A percentile compares a stretch with the other conserved stretches of the same genome.
phyloP scores from a whole-genome alignment of 2,329 filamentous ascomycete genomes.

The Chaetomiaceae sp. region DNA sequence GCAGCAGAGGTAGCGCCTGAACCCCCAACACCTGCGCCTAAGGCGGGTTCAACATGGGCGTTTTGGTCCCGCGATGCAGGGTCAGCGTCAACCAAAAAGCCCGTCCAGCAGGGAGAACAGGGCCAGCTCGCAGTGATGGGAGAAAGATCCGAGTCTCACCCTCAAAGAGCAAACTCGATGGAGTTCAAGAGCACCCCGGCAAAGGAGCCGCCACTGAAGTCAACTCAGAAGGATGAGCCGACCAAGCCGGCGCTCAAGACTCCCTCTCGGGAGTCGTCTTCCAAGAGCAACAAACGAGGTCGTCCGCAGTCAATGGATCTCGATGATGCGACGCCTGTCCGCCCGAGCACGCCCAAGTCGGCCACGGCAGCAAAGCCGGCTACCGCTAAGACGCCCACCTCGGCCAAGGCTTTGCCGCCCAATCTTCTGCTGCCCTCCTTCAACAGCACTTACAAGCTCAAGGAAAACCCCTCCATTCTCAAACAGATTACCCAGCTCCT shows the following conservation, averaged over 20 bases:
- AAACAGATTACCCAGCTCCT: constrained; percentile 59
- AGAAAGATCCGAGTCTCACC: constrained; percentile 52
- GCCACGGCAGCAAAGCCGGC: constrained; percentile 26
- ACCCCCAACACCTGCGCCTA: constrained; percentile 39
- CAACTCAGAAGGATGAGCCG: constrained; percentile 31
- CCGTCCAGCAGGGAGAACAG: constrained; percentile 23
- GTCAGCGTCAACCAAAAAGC: constrained; percentile 32
- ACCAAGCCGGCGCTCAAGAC: constrained; percentile 14
- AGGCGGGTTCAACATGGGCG: constrained; percentile 65
- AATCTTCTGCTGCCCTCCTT: constrained; percentile 70
- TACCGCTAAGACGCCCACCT: constrained; percentile 26
- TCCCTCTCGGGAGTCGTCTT: constrained; percentile 10
- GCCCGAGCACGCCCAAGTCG: constrained; percentile 33
- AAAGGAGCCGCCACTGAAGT: constrained; percentile 32
- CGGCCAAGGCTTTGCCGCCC: constrained; percentile 39
- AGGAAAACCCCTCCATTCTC: constrained; percentile 65
- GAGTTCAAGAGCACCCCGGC: constrained; percentile 36
- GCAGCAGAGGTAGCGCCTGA: constrained; percentile 26
- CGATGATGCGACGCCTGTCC: constrained; percentile 35
- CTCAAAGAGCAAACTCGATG: constrained; percentile 41
- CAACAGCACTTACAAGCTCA: constrained; percentile 60
- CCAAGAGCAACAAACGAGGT: constrained; percentile 36
- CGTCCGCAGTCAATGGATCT: constrained; percentile 46
- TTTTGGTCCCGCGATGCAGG: constrained; percentile 67
- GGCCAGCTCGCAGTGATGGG: constrained; percentile 55